Conservation (phyloP, 192 early-diverging fungal genomes). For the Dissophora globulifera region DNA sequence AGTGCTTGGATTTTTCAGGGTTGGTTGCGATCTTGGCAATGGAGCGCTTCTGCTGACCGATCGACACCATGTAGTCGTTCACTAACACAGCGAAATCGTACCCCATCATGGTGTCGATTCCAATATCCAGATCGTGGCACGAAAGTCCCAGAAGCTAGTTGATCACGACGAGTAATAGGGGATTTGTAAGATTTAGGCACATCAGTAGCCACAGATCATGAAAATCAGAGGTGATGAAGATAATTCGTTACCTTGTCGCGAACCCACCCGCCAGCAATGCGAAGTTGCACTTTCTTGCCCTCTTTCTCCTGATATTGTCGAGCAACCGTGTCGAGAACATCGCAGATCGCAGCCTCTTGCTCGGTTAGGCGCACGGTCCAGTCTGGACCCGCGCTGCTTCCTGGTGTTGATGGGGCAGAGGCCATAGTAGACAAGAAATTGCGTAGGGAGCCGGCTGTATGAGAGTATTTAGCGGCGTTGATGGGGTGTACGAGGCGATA, state of each 20-base stretch:
- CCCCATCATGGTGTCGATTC: slow-evolving; percentile 93
- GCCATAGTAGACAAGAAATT: not conserved
- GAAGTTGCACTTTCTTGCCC: slow-evolving; percentile 68
- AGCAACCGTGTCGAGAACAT: slow-evolving; percentile 70
- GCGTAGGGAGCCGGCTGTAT: not conserved
- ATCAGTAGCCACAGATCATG: not conserved
- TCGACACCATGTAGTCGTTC: slow-evolving; percentile 67
- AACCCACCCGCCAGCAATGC: slow-evolving; percentile 99
- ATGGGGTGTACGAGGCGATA: too few species aligned
- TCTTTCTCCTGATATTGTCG: slow-evolving; percentile 57
- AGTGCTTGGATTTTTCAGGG: slow-evolving; percentile 96
- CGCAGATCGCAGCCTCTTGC: slow-evolving; percentile 74
- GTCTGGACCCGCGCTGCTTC: not conserved
- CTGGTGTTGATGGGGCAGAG: not conserved
- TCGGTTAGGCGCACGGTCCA: slow-evolving; percentile 65
- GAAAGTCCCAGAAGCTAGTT: slow-evolving; percentile 82
- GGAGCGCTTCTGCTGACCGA: slow-evolving; percentile 46
- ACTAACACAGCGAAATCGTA: slow-evolving; percentile 86
- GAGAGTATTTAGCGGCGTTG: too few species aligned
- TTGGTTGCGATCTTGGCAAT: slow-evolving; percentile 91
- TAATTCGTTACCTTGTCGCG: slow-evolving; percentile 83
- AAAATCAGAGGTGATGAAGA: too few species aligned
- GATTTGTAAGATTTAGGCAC: not conserved
- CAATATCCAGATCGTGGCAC: slow-evolving; percentile 94
- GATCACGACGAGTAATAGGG: not conserved